Percentiles rank a stretch among this genome's conserved stretches.
Evolutionary conservation across 2,329 filamentous ascomycete species (phyloP).

Genomic region (Bipolaris zeicola): DNA sequence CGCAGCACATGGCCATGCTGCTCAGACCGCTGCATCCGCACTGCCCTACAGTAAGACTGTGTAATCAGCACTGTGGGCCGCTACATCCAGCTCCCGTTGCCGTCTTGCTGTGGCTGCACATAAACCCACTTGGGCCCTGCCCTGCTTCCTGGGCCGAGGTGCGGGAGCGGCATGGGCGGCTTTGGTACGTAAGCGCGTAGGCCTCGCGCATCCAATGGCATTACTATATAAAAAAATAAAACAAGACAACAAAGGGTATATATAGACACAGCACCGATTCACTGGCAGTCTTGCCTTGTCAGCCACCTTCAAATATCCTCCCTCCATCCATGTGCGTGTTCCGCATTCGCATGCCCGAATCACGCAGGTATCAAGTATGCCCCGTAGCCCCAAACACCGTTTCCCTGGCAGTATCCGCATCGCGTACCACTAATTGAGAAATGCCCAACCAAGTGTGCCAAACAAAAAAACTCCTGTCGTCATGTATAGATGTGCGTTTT

Average conservation of each 20-base stretch:
- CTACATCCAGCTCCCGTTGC: not conserved
- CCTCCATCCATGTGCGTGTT: conserved; percentile 20
- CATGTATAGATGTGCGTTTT: conserved; percentile 3
- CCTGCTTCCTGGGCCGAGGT: too few relatives aligned
- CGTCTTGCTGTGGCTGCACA: not conserved
- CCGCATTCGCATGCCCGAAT: conserved; percentile 15
- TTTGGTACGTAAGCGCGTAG: not conserved
- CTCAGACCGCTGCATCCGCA: conserved; percentile 27
- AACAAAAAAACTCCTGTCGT: conserved; percentile 18
- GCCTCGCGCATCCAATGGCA: not conserved
- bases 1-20: conserved; percentile 10
- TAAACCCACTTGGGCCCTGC: too few relatives aligned
- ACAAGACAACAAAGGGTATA: not conserved
- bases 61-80: conserved; percentile 3
- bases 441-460: conserved; percentile 6
- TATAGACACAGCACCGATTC: conserved; percentile 14
- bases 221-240: not conserved
- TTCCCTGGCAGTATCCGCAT: not conserved
- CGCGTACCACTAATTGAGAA: conserved; percentile 1
- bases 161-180: not conserved
- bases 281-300: conserved; percentile 7
- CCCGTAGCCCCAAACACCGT: conserved; percentile 19
- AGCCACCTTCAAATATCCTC: conserved; percentile 9
- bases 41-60: conserved; percentile 6
- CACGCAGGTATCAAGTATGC: conserved; percentile 15